Conservation (phyloP, 495 filamentous ascomycete genomes). For the Penicillium malachiteum region DNA sequence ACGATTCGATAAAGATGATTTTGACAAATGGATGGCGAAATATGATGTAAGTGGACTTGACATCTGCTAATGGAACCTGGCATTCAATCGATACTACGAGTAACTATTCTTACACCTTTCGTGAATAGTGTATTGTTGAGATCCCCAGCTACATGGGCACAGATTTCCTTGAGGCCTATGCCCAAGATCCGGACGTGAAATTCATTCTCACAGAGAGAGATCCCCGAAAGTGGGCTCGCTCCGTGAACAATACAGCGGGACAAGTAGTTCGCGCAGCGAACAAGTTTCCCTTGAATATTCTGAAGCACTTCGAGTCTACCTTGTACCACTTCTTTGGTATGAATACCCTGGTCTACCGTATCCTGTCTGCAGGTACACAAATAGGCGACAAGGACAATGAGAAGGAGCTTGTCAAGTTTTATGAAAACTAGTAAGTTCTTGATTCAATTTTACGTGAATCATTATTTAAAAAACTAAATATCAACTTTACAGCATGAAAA, state of each 20-base stretch:
- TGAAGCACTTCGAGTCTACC: constrained; percentile 22
- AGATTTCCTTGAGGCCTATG: constrained; percentile 15
- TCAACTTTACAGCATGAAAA: constrained; percentile 15
- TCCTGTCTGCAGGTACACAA: constrained; percentile 4
- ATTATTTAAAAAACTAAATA: neutral
- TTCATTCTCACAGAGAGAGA: constrained; percentile 28
- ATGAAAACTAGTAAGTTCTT: constrained; percentile 23
- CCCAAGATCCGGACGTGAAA: constrained; percentile 25
- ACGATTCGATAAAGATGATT: constrained; percentile 13
- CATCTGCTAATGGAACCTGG: too few relatives aligned
- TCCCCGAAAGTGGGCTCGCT: constrained; percentile 24
- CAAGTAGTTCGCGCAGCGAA: neutral
- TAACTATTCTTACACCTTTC: neutral
- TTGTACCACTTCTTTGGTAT: constrained; percentile 16
- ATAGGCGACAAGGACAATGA: constrained; percentile 6
- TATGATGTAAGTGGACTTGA: constrained; percentile 19
- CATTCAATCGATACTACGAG: neutral
- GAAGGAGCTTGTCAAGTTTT: constrained; percentile 6
- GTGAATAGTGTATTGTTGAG: constrained; percentile 21
- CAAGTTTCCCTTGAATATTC: constrained; percentile 18
- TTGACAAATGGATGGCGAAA: constrained; percentile 21
- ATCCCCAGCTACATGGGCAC: constrained; percentile 18
- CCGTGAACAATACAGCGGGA: constrained; percentile 21
- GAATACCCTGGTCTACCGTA: constrained; percentile 11
- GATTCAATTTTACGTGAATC: too few relatives aligned